Conservation (phyloP, 176 grass and related monocot species). For the Carex littledalei region DNA sequence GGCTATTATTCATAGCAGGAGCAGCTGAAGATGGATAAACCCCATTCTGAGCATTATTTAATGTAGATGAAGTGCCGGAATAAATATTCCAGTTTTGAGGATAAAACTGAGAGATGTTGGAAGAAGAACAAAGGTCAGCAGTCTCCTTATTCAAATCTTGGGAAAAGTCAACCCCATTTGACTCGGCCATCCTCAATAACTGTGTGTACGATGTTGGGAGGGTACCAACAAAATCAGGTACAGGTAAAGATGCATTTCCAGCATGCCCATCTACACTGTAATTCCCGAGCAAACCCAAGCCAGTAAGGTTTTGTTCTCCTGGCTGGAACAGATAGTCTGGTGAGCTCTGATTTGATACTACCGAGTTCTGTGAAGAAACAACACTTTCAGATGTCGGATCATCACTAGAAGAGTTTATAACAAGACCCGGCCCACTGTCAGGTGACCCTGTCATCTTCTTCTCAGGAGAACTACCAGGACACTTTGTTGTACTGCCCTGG, state of each 20-base stretch:
- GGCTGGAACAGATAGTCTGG: constrained; percentile 32
- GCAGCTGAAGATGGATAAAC: constrained; percentile 15
- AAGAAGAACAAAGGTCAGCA: constrained; percentile 11
- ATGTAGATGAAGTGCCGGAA: constrained; percentile 23
- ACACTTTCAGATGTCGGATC: constrained; percentile 41
- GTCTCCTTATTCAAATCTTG: constrained; percentile 35
- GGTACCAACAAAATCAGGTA: not conserved
- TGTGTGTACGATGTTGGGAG: constrained; percentile 34
- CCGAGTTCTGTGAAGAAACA: constrained; percentile 58
- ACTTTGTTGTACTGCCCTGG: constrained; percentile 36
- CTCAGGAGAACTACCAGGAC: constrained; percentile 28
- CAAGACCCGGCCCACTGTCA: constrained; percentile 31
- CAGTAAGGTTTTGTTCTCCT: constrained; percentile 10
- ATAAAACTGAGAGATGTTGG: constrained; percentile 28
- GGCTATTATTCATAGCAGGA: constrained; percentile 27
- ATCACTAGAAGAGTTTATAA: constrained; percentile 24
- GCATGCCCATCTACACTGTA: constrained; percentile 21
- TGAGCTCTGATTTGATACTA: constrained; percentile 52
- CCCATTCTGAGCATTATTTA: constrained; percentile 25
- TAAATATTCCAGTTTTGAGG: constrained; percentile 40
- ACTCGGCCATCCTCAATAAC: constrained; percentile 44
- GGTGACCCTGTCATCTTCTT: constrained; percentile 24
- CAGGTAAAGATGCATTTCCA: constrained; percentile 24
- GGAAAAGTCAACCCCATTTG: constrained; percentile 20
- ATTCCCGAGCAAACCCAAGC: constrained; percentile 34